Evolutionary conservation across 176 grass and related monocot genomes (phyloP).

Genomic region (Carex parvula): DNA sequence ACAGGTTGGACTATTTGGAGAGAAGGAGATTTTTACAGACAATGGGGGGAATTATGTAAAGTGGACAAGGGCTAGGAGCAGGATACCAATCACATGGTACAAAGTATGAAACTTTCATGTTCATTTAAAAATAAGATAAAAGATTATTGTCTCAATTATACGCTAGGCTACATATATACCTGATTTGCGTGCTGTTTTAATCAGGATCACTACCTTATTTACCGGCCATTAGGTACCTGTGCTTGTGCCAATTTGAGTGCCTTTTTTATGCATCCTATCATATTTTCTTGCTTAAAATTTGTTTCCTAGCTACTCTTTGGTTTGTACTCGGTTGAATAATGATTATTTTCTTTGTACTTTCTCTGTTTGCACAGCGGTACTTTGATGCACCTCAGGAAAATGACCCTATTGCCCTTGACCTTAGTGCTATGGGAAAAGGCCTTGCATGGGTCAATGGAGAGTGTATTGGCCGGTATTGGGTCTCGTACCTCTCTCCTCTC

Average conservation of each 20-base stretch:
- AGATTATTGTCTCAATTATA: neutral
- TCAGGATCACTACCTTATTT: neutral
- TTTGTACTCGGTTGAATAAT: neutral
- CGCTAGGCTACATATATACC: neutral
- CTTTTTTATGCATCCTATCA: neutral
- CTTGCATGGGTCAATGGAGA: conserved; percentile 57
- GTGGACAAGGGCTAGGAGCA: conserved; percentile 33
- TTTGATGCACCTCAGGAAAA: conserved; percentile 60
- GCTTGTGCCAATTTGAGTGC: neutral
- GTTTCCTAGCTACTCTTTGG: neutral
- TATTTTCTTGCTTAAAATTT: neutral
- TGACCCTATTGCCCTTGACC: conserved; percentile 55
- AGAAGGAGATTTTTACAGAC: conserved; percentile 38
- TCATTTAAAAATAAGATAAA: neutral
- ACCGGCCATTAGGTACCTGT: neutral
- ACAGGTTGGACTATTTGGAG: conserved; percentile 43
- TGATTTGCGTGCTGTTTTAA: neutral
- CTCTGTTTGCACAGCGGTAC: conserved; percentile 20
- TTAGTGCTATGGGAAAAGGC: conserved; percentile 74
- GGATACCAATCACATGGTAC: conserved; percentile 58
- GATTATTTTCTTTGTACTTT: neutral
- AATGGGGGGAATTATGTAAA: conserved; percentile 30
- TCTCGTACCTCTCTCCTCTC: conserved; percentile 58
- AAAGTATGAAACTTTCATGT: conserved; percentile 20
- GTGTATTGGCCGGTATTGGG: conserved; percentile 72